Evolutionary conservation across 2,329 filamentous ascomycete species (phyloP).

Genomic region (Scleromitrula shiraiana): DNA sequence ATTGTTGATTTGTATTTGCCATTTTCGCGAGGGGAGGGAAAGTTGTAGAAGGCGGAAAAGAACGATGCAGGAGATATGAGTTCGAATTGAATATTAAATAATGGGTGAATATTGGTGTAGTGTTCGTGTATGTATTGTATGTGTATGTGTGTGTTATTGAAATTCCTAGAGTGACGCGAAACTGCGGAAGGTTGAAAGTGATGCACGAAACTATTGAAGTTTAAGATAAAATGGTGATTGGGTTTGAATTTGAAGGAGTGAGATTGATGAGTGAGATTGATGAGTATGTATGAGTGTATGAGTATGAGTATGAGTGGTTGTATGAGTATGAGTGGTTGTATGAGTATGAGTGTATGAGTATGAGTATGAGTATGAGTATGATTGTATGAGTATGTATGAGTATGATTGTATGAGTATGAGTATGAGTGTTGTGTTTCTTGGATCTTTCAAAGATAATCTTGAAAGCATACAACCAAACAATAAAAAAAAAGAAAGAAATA

Average conservation of each 20-base stretch:
- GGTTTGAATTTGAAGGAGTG: not conserved
- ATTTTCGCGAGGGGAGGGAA: constrained; percentile 18
- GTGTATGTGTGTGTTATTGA: not conserved
- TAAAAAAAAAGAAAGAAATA: no score
- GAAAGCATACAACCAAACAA: no score
- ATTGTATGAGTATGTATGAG: no score
- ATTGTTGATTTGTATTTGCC: constrained; percentile 13
- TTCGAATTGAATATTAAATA: not conserved
- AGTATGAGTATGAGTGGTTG: not conserved
- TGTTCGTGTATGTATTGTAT: not conserved
- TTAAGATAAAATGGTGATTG: not conserved
- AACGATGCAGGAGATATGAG: no score
- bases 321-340: no score
- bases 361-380: no score
- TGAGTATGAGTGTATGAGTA: no score
- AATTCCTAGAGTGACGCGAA: not conserved
- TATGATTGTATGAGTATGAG: no score
- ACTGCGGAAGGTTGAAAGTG: not conserved
- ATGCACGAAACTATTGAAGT: not conserved
- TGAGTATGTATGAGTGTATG: not conserved
- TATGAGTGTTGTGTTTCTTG: no score
- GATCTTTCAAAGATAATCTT: no score
- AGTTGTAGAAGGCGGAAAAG: no score
- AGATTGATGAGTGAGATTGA: not conserved
- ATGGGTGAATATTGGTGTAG: no score